Conservation (phyloP, 768 basidiomycete species). For the Leccinum obscurum region DNA sequence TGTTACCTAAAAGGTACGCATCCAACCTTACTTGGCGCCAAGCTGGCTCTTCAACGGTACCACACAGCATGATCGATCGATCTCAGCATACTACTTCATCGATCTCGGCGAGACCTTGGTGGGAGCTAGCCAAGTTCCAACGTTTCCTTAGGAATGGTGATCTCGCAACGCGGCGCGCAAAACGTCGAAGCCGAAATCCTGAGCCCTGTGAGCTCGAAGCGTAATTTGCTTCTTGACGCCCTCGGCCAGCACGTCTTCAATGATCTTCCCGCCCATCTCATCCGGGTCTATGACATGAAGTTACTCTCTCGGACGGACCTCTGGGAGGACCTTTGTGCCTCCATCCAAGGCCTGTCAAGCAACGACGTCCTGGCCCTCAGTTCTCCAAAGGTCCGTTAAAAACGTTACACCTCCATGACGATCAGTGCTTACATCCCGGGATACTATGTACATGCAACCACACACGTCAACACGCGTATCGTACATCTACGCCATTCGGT, state of each 20-base stretch:
- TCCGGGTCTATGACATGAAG: constrained; percentile 11
- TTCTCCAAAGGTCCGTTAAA: constrained; percentile 9
- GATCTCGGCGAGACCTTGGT: not conserved
- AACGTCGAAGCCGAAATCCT: not conserved
- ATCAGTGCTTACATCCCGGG: too few species aligned
- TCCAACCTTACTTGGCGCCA: too few species aligned
- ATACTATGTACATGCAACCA: not conserved
- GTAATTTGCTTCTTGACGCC: constrained; percentile 7
- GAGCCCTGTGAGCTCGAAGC: constrained; percentile 6
- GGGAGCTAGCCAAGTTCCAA: not conserved
- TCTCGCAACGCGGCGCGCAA: not conserved
- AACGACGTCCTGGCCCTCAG: constrained; percentile 9
- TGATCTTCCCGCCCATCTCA: constrained; percentile 17
- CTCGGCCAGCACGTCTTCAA: constrained; percentile 16
- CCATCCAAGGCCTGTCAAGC: not conserved
- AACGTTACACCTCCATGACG: not conserved
- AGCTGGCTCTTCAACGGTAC: too few species aligned
- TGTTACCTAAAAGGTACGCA: too few species aligned
- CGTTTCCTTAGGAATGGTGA: not conserved
- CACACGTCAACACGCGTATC: not conserved
- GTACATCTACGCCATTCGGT: not conserved
- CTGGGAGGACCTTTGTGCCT: constrained; percentile 9
- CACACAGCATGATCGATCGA: not conserved
- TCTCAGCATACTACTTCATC: not conserved
- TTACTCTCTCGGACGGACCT: constrained; percentile 12